Evolutionary conservation across 805 yeast genomes (phyloP), one percentile per base, ranked within the genome.

Genomic region (Kodamaea sagamina): DNA sequence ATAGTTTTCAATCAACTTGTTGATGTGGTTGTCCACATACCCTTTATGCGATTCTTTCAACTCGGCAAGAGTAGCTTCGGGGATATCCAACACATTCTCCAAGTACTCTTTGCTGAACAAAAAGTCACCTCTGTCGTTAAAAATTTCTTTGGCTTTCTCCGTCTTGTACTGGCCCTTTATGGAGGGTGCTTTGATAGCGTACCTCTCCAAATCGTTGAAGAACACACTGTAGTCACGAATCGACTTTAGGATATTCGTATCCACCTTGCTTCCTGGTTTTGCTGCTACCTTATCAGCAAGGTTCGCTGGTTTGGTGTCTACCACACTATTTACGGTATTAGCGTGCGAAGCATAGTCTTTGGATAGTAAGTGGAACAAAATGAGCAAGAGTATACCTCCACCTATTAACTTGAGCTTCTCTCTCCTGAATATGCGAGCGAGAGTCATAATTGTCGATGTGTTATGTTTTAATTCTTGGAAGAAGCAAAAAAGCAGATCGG

Each of bases 21-120:
- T 55, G 27, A 68, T 61, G 13, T 55, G 67, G 37, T 54, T 62
- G 3, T 55, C 43, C 8, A 75, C 50, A 45, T 62, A 72, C 7
- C 59, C 46, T 1, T 51, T 40, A 52, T 77, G 81, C 1, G 71
- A 60, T 12, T 53, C 46, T 46, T 65, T 69, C 50, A 77, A 54
- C 35, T 59, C 61, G 1, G 54, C 50, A 17, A 63, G 47, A 1
- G 73, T 58, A 2, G 47, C 47, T 3, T 64, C 65, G 9, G 72
- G 60, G 11, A 79, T 53, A 26, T 68, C 69, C 32, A 79, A 58
- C 7, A 78, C 58, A 45, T 61, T 62, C 39, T 67, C 67, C 12
- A 77, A 61, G 49, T 78, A 78, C 13, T 67, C 68, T 47, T 72
- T 71, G 26, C 72, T 64, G 53, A 76, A 77, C 8, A 71, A 50